Evolutionary conservation across 2,329 filamentous ascomycete species (phyloP), one percentile per base, ranked within the genome.

Genomic region (Coniochaeta pulveracea): DNA sequence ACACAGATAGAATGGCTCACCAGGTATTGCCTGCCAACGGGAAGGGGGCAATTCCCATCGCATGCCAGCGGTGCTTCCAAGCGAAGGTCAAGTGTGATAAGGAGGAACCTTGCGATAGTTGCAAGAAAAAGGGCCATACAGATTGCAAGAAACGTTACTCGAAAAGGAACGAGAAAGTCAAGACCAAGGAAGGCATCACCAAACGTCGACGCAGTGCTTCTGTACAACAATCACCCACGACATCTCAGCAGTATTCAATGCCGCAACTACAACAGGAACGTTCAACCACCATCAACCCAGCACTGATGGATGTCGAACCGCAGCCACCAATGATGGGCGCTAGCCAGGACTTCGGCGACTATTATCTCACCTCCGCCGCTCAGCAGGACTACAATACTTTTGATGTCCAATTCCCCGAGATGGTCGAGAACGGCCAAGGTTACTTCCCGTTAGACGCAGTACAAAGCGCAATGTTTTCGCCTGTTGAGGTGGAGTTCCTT

Each of bases 11-110:
- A 9, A 17, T 19, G 27, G 54, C 60, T 3, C 43, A 57, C 8
- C 55, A 62, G 1, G 63, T 58, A 10, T 57, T 57, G n/a, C 49
- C 61, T 3, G 56, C 58, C 4, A 59, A 59, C 0, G 46, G 64
- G 10, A 55, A 53, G 41, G 62, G 51, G 44, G 49, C 55, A 28
- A 61, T 57, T 8, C 61, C 60, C 4, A 69, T 69, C 40, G 63
- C 65, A 4, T 69, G 65, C 45, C 51, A 57, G 26, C 63, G 63
- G 39, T 69, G 65, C 37, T 61, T 64, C 19, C 63, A 55, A 40
- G 64, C 64, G 19, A 68, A 69, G 47, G 67, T 63, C 3, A 63
- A 60, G 6, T 69, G 65, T 36, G 64, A 69, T 37, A 69, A 69
- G 44, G 51, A 54, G 34, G 56, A 63, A 1, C 64, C 64, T 1